phyloP scores from a whole-genome alignment of 768 basidiomycete species.

The Hirschioporus abietinus region DNA sequence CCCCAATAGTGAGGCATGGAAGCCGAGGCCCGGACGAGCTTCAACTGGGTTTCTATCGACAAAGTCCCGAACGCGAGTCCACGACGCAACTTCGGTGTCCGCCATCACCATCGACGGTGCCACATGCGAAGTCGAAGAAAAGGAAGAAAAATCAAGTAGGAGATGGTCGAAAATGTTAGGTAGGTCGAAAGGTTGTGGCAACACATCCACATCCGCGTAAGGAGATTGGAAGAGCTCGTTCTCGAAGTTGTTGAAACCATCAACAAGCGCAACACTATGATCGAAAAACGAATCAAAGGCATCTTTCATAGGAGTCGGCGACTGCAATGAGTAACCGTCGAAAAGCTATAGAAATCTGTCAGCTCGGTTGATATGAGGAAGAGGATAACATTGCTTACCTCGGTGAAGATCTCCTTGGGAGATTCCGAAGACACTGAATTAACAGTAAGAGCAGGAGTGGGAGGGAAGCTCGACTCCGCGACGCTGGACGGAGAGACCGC shows the following conservation, averaged over 20 bases:
- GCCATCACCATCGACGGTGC: neutral
- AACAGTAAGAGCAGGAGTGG: neutral
- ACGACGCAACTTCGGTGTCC: neutral
- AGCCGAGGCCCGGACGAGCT: neutral
- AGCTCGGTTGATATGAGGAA: neutral
- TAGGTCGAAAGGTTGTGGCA: neutral
- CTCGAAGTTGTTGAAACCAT: neutral
- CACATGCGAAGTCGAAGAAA: neutral
- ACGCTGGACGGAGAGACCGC: neutral
- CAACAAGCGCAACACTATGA: neutral
- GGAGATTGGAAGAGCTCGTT: neutral
- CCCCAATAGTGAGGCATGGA: neutral
- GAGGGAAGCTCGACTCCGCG: neutral
- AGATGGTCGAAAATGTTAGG: neutral
- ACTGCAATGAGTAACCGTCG: neutral
- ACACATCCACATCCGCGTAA: neutral
- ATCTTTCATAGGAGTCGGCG: neutral
- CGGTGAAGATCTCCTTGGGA: neutral
- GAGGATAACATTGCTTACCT: neutral
- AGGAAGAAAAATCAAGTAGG: neutral
- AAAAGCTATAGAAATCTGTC: neutral
- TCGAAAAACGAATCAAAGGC: neutral
- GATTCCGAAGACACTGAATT: neutral
- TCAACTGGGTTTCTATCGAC: neutral
- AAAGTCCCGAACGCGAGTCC: neutral